phyloP scores from a whole-genome alignment of 805 yeast species.

The Millerago galiae region DNA sequence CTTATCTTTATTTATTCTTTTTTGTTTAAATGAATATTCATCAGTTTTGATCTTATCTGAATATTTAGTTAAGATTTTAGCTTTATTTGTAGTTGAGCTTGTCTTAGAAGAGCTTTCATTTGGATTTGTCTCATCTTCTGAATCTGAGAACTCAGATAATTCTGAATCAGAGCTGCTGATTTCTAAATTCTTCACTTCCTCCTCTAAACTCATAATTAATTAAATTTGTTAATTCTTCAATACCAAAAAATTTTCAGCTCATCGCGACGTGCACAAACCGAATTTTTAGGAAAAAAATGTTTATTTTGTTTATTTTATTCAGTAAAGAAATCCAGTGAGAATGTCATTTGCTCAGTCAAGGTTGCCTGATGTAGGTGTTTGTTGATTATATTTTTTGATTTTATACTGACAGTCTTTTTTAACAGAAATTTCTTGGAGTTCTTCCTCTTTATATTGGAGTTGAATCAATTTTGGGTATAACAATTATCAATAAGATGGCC shows the following conservation, averaged over 20 bases:
- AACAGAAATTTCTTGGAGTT: conserved; percentile 44
- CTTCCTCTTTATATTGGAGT: conserved; percentile 85
- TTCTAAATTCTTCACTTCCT: not conserved
- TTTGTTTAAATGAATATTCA: conserved; percentile 46
- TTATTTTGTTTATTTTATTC: not conserved
- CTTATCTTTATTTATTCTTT: conserved; percentile 66
- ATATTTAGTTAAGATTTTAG: conserved; percentile 52
- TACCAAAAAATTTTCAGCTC: conserved; percentile 2
- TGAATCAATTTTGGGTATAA: conserved; percentile 68
- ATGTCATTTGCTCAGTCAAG: conserved; percentile 1
- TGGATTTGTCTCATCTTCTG: conserved; percentile 5
- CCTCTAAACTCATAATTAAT: conserved; percentile 5
- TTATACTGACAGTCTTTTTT: not conserved
- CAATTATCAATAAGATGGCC: conserved; percentile 80
- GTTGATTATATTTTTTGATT: no score
- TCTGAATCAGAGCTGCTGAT: conserved; percentile 7
- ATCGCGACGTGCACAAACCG: conserved; percentile 2
- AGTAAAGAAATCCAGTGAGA: not conserved
- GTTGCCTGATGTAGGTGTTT: not conserved
- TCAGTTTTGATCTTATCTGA: conserved; percentile 62
- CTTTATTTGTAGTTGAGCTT: conserved; percentile 28
- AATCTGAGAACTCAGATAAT: conserved; percentile 7
- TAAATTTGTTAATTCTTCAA: not conserved
- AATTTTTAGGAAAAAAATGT: not conserved
- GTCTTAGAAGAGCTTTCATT: not conserved